Conservation (phyloP, 305 asterid genomes). For the Ajuga reptans region DNA sequence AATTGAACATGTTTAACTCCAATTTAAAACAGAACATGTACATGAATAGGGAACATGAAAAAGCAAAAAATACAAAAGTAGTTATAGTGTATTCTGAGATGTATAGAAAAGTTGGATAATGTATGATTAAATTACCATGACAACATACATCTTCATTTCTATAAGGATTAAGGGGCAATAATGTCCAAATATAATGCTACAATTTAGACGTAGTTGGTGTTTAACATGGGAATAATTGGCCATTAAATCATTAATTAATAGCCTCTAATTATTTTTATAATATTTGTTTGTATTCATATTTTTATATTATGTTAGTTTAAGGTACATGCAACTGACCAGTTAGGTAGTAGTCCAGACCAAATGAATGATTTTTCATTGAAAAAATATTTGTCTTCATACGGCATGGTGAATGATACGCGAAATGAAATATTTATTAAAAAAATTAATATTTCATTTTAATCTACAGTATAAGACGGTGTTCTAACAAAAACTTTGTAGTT, state of each 20-base stretch:
- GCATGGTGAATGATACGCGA: no score
- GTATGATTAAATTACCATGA: constrained; percentile 22
- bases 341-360: constrained; percentile 15
- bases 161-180: no score
- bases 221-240: constrained; percentile 18
- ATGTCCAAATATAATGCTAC: background rate
- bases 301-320: background rate
- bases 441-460: no score
- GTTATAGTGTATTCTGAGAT: no score
- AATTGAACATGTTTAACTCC: background rate
- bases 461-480: no score
- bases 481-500: no score
- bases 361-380: no score
- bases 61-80: constrained; percentile 24
- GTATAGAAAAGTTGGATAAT: constrained; percentile 21
- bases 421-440: no score
- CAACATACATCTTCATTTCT: constrained; percentile 25
- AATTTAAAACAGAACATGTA: background rate
- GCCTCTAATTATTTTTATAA: background rate
- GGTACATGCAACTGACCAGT: constrained; percentile 22
- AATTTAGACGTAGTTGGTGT: background rate
- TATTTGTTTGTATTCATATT: background rate
- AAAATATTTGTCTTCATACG: background rate
- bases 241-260: background rate
- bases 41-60: constrained; percentile 20